Evolutionary conservation across 768 basidiomycete species (phyloP).

Genomic region (Boletus sp.): DNA sequence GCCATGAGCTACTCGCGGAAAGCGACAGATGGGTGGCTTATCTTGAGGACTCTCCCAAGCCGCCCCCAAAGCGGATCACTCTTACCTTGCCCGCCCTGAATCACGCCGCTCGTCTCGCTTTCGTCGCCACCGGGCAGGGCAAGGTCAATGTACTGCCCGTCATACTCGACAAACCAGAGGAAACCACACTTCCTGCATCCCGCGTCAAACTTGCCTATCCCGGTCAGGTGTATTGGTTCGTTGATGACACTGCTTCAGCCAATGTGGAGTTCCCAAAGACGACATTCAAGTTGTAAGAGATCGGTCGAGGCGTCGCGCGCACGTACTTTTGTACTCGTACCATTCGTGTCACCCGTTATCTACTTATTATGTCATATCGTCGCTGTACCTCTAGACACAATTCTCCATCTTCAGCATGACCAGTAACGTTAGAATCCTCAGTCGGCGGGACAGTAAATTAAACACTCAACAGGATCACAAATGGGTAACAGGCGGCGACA

Average conservation of each 20-base stretch:
- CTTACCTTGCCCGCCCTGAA: slow-evolving; percentile 91
- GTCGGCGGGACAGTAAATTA: slow-evolving; percentile 28
- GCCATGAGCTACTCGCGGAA: slow-evolving; percentile 81
- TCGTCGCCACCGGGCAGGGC: slow-evolving; percentile 80
- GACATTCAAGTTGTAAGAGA: slow-evolving; percentile 50
- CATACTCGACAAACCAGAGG: slow-evolving; percentile 80
- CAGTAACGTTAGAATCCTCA: slow-evolving; percentile 26
- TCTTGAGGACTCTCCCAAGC: slow-evolving; percentile 92
- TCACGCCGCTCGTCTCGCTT: slow-evolving; percentile 83
- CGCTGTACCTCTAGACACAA: slow-evolving; percentile 8
- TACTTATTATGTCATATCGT: slow-evolving; percentile 17
- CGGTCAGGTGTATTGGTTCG: slow-evolving; percentile 93
- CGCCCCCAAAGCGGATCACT: slow-evolving; percentile 86
- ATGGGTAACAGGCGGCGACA: slow-evolving; percentile 32
- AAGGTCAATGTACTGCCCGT: slow-evolving; percentile 74
- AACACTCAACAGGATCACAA: slow-evolving; percentile 34
- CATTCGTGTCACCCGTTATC: slow-evolving; percentile 4
- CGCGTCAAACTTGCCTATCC: slow-evolving; percentile 74
- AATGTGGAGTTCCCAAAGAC: slow-evolving; percentile 59
- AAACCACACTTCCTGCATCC: slow-evolving; percentile 71
- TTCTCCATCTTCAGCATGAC: slow-evolving; percentile 10
- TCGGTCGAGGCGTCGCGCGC: slow-evolving; percentile 1
- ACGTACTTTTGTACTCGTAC: slow-evolving; percentile 27
- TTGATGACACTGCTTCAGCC: slow-evolving; percentile 77
- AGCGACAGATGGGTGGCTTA: slow-evolving; percentile 93